Conservation (phyloP, 495 filamentous ascomycete species). For the Penicillium robsamsonii region DNA sequence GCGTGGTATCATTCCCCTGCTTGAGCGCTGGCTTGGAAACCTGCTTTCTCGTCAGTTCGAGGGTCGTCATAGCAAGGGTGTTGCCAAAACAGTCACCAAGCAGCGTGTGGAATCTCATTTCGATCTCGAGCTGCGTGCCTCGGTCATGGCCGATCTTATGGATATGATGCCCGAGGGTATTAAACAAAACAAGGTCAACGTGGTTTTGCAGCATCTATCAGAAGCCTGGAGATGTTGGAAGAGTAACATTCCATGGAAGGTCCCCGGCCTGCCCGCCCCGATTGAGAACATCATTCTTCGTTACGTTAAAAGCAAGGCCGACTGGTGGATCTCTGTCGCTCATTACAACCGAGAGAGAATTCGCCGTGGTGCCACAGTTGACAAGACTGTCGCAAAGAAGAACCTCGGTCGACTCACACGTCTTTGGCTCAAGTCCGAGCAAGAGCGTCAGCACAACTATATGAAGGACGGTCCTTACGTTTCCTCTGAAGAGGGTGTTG, state of each 20-base stretch:
- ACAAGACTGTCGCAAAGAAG: constrained; percentile 99
- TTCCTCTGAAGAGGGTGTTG: constrained; percentile 96
- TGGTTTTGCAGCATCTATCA: constrained; percentile 92
- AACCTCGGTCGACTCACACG: constrained; percentile 93
- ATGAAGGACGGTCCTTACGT: constrained; percentile 99
- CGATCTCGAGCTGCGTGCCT: constrained; percentile 94
- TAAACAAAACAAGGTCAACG: constrained; percentile 99
- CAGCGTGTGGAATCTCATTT: constrained; percentile 99
- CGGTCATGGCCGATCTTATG: constrained; percentile 98
- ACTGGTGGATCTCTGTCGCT: constrained; percentile 99
- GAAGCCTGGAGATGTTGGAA: constrained; percentile 99
- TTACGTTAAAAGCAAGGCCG: constrained; percentile 98
- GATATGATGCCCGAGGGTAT: constrained; percentile 99
- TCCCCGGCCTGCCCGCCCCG: constrained; percentile 90
- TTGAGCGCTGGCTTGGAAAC: constrained; percentile 98
- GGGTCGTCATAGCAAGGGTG: constrained; percentile 97
- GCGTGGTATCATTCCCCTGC: constrained; percentile 93
- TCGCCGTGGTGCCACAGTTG: constrained; percentile 90
- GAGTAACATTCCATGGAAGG: constrained; percentile 99
- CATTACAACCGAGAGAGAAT: constrained; percentile 99
- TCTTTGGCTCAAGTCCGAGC: constrained; percentile 97
- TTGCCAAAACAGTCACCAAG: constrained; percentile 98
- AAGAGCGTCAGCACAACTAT: constrained; percentile 98
- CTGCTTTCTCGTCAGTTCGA: constrained; percentile 96
- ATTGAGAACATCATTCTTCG: constrained; percentile 98